phyloP scores from a whole-genome alignment of 495 filamentous ascomycete genomes.

The Xylaria curta region DNA sequence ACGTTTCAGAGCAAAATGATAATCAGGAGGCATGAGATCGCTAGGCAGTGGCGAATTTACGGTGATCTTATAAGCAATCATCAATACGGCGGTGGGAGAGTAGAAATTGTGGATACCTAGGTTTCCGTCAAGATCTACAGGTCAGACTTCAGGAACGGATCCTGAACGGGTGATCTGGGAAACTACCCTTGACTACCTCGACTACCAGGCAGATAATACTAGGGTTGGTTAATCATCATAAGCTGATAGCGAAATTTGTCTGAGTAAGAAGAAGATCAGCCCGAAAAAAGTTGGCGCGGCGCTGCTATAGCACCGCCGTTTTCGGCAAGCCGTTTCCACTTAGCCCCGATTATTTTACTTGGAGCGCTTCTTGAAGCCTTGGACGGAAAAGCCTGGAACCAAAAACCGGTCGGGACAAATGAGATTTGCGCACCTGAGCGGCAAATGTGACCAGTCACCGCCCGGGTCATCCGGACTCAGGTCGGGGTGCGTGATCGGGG shows the following conservation, averaged over 20 bases:
- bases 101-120: too few relatives aligned
- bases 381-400: background rate
- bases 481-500: constrained; percentile 1
- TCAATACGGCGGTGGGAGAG: background rate
- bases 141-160: background rate
- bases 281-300: constrained; percentile 5
- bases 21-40: constrained; percentile 6
- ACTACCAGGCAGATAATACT: too few relatives aligned
- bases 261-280: constrained; percentile 19
- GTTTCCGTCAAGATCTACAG: constrained; percentile 12
- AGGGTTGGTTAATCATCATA: too few relatives aligned
- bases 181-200: too few relatives aligned
- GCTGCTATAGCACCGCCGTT: constrained; percentile 12
- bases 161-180: background rate
- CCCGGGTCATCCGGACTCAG: constrained; percentile 16
- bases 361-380: background rate
- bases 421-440: constrained; percentile 2
- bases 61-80: background rate
- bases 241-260: constrained; percentile 13
- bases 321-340: constrained; percentile 16
- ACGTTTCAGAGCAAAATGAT: background rate
- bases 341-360: constrained; percentile 14
- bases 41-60: constrained; percentile 10
- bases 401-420: background rate
- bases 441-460: constrained; percentile 4